phyloP scores from a whole-genome alignment of 2,329 filamentous ascomycete genomes.

The Xylogone sp. region DNA sequence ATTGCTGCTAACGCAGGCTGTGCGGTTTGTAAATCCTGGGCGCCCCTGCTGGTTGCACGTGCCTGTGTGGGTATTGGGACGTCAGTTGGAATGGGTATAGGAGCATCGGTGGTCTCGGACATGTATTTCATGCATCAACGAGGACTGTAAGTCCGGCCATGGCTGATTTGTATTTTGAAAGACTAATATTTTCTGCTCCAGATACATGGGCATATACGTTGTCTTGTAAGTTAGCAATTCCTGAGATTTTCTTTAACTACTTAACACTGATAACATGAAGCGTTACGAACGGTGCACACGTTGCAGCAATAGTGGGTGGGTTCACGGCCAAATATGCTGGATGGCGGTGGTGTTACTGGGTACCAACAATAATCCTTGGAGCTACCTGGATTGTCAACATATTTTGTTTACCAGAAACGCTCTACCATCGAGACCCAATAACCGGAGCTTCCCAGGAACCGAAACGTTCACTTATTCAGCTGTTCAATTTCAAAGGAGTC shows the following conservation, averaged over 20 bases:
- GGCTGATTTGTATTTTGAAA: background rate
- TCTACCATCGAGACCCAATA: slow-evolving; percentile 18
- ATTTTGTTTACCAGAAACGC: slow-evolving; percentile 27
- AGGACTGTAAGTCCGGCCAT: background rate
- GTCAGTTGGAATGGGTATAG: background rate
- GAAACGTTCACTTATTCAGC: background rate
- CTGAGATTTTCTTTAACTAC: background rate
- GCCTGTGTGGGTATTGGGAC: background rate
- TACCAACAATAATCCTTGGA: slow-evolving; percentile 23
- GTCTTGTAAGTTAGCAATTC: background rate
- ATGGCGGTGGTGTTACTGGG: slow-evolving; percentile 66
- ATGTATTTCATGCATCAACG: background rate
- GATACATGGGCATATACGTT: background rate
- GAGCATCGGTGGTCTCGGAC: background rate
- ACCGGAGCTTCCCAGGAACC: background rate
- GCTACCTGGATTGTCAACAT: slow-evolving; percentile 22
- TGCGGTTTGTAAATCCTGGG: no score
- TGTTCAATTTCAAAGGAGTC: background rate
- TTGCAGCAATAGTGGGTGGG: slow-evolving; percentile 61
- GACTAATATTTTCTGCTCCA: background rate
- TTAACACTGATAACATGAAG: background rate
- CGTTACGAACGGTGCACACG: slow-evolving; percentile 25
- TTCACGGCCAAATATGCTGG: slow-evolving; percentile 72
- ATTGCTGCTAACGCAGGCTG: no score
- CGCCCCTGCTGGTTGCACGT: no score